A percentile compares a stretch with the other conserved stretches of the same genome.
Evolutionary conservation across 352 stramenopile genomes (phyloP).

Genomic region (Globisporangium yorkense): DNA sequence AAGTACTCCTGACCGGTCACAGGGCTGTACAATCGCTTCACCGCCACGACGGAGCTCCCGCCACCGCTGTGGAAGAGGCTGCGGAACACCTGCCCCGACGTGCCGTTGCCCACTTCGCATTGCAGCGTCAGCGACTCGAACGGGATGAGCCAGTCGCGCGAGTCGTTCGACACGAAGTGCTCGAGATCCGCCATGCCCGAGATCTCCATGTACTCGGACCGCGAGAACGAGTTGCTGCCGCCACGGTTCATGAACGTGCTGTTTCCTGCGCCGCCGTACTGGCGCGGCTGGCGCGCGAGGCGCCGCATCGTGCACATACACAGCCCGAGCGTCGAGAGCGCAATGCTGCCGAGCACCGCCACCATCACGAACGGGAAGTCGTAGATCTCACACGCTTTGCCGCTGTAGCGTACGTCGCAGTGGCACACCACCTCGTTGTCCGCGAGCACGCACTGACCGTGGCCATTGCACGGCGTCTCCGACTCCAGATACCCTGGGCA

Average conservation of each 20-base stretch:
- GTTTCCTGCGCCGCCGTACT: slow-evolving; percentile 5
- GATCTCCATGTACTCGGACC: slow-evolving; percentile 84
- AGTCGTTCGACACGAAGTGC: slow-evolving; percentile 86
- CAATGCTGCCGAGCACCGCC: slow-evolving; percentile 67
- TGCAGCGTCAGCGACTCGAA: slow-evolving; percentile 86
- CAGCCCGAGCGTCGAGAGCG: slow-evolving; percentile 74
- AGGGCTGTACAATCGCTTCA: slow-evolving; percentile 85
- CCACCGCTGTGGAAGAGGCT: slow-evolving; percentile 79
- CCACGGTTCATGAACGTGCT: slow-evolving; percentile 26
- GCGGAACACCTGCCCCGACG: slow-evolving; percentile 86
- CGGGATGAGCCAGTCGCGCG: slow-evolving; percentile 86
- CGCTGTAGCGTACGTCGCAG: slow-evolving; percentile 72
- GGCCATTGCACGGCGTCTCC: slow-evolving; percentile 59
- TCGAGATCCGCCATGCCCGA: slow-evolving; percentile 82
- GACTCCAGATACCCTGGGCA: slow-evolving; percentile 75
- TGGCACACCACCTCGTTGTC: slow-evolving; percentile 51
- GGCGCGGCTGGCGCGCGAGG: slow-evolving; percentile 60
- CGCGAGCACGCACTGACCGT: slow-evolving; percentile 57
- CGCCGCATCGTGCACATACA: slow-evolving; percentile 86
- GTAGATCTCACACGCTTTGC: slow-evolving; percentile 72
- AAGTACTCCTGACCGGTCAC: slow-evolving; percentile 87
- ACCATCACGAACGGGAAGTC: slow-evolving; percentile 85
- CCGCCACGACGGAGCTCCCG: slow-evolving; percentile 78
- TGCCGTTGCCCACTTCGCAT: slow-evolving; percentile 81
- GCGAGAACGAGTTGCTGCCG: slow-evolving; percentile 52